Evolutionary conservation across 1,139 yeast species (phyloP).

Genomic region (Ashbya aceris): DNA sequence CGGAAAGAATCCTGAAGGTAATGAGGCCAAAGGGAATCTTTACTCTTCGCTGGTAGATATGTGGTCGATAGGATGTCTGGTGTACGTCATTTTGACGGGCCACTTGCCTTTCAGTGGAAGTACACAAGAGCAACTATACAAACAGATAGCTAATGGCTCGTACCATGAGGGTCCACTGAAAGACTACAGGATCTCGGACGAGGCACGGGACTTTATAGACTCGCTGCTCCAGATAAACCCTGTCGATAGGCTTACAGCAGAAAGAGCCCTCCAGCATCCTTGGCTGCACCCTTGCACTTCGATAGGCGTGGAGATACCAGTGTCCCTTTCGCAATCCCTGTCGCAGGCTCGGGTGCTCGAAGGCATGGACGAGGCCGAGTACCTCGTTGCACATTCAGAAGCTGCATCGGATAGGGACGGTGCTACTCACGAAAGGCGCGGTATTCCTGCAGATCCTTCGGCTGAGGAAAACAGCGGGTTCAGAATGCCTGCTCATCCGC

Average conservation of each 20-base stretch:
- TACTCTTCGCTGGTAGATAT: conserved; percentile 87
- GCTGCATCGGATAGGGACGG: conserved; percentile 39
- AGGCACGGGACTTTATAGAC: conserved; percentile 61
- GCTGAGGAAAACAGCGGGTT: conserved; percentile 19
- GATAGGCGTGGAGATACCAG: conserved; percentile 30
- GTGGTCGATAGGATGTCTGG: conserved; percentile 92
- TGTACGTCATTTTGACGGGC: conserved; percentile 82
- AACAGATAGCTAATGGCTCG: conserved; percentile 65
- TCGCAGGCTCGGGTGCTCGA: conserved; percentile 56
- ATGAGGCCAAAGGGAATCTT: conserved; percentile 30
- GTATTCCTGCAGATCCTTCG: conserved; percentile 13
- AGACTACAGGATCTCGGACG: conserved; percentile 53
- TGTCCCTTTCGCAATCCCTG: conserved; percentile 62
- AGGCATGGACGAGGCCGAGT: conserved; percentile 32
- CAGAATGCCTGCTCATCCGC: conserved; percentile 31
- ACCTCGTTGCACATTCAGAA: conserved; percentile 28
- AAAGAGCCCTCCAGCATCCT: conserved; percentile 59
- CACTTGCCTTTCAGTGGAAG: conserved; percentile 91
- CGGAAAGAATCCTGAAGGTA: conserved; percentile 40
- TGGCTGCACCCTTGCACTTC: conserved; percentile 31
- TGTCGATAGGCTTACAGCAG: conserved; percentile 56
- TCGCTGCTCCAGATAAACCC: conserved; percentile 71
- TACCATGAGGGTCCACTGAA: conserved; percentile 73
- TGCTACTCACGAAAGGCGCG: conserved; percentile 34
- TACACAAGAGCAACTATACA: conserved; percentile 77